Conservation (phyloP, 768 basidiomycete genomes). For the Stropharia rugosoannulata region DNA sequence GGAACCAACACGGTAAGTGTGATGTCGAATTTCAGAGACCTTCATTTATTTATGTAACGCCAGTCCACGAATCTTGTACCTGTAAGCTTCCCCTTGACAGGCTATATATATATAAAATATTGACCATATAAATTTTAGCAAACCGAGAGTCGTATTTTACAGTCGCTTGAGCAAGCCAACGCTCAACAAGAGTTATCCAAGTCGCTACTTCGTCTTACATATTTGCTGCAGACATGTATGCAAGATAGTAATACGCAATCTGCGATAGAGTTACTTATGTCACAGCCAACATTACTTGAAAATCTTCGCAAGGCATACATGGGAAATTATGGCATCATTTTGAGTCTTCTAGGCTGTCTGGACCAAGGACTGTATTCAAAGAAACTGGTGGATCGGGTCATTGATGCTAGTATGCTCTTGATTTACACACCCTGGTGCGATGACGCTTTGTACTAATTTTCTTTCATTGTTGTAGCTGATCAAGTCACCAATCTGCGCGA, state of each 20-base stretch:
- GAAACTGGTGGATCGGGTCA: constrained; percentile 83
- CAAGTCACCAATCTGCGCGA: constrained; percentile 92
- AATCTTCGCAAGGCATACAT: constrained; percentile 86
- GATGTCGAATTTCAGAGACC: background rate
- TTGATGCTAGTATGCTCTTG: constrained; percentile 60
- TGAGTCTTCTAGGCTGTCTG: constrained; percentile 90
- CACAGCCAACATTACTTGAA: constrained; percentile 78
- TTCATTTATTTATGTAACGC: background rate
- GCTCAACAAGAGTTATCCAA: constrained; percentile 79
- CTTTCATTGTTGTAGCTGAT: constrained; percentile 55
- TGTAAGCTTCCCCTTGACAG: background rate
- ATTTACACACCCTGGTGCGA: background rate
- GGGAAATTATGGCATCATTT: constrained; percentile 89
- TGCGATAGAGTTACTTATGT: constrained; percentile 82
- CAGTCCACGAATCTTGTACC: constrained; percentile 13
- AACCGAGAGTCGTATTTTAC: constrained; percentile 58
- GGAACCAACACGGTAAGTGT: constrained; percentile 48
- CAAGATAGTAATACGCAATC: constrained; percentile 58
- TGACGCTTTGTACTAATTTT: background rate
- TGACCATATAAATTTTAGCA: constrained; percentile 26
- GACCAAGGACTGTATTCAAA: constrained; percentile 88
- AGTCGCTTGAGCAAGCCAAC: constrained; percentile 71
- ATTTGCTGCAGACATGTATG: constrained; percentile 78
- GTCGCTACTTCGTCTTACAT: constrained; percentile 75
- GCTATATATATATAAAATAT: background rate